Conservation (phyloP, 306 rosid genomes). For the Quercus suber region DNA sequence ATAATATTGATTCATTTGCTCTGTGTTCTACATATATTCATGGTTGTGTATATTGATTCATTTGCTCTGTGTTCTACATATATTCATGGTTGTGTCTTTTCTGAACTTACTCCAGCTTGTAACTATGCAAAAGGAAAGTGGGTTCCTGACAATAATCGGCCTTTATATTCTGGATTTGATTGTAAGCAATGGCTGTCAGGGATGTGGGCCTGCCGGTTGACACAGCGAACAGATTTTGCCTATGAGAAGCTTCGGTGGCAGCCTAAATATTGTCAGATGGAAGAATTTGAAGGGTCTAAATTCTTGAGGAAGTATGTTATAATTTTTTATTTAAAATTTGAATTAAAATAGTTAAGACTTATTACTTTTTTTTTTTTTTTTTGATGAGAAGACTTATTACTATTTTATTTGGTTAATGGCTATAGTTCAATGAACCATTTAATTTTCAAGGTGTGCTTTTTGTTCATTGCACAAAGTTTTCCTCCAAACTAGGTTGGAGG, state of each 20-base stretch:
- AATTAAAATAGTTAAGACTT: background rate
- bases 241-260: constrained; percentile 90
- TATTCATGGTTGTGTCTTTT: constrained; percentile 10
- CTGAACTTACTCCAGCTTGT: constrained; percentile 53
- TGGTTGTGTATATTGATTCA: too few species aligned
- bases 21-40: too few species aligned
- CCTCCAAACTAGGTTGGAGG: too few species aligned
- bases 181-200: constrained; percentile 88
- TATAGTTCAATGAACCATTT: constrained; percentile 3
- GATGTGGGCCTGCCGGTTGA: constrained; percentile 92
- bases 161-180: constrained; percentile 69
- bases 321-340: constrained; percentile 9
- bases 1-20: too few species aligned
- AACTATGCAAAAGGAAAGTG: constrained; percentile 88
- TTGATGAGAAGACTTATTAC: too few species aligned
- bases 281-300: constrained; percentile 67
- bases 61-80: constrained; percentile 3
- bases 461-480: too few species aligned
- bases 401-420: background rate
- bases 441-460: background rate
- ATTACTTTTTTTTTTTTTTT: too few species aligned
- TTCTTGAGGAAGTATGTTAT: constrained; percentile 70
- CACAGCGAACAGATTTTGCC: constrained; percentile 79
- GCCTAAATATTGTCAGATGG: constrained; percentile 83
- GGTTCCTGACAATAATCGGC: constrained; percentile 67